Evolutionary conservation across 495 filamentous ascomycete genomes (phyloP), one percentile per base, ranked within the genome.

Genomic region (Penicillium riverlandense): DNA sequence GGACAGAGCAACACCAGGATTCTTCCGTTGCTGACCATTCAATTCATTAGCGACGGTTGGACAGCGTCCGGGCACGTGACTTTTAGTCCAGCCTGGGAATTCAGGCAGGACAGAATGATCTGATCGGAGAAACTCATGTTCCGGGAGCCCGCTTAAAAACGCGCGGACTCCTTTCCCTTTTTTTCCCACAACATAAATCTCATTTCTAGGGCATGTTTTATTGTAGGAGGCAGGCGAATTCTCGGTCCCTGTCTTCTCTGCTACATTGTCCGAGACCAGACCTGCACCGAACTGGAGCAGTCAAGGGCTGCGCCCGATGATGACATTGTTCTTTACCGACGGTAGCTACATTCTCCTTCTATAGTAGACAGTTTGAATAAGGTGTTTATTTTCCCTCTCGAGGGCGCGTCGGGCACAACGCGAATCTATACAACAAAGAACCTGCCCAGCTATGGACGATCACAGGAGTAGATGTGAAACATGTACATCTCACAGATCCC

Each of bases 171-270:
- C 50, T 32, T 38, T 47, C 47, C 38, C 29, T 45, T 62, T 59
- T 66, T 49, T 73, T 65, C 69, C 61, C 53, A 67, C 49, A 50
- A 51, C 72, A 69, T 70, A 75, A 74, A 63, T 57, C 67, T 73
- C 67, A 71, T 73, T 71, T 54, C 59, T 74, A 62, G 84, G 77
- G 73, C 84, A 79, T 78, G 74, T 62, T 82, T 92, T 94, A 90
- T 95, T 91, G 89, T 96, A 85, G 89, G 85, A 78, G 72, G 72
- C 64, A 70, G 65, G 66, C 29, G 66, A 50, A 41, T 30, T 40
- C 12, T 43, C 51, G 39, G 42, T 74, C 71, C 68, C 55, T 64
- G 54, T 66, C 57, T 80, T 76, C 81, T 80, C 81, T 85, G 67
- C 72, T 77, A 73, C 67, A 71, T 78, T 73, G 62, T 67, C 75